These are phyloP conservation scores for Polygonum aviculare DNA, from an alignment of 148 eudicot species.

Conservation along the genomic window DNA sequence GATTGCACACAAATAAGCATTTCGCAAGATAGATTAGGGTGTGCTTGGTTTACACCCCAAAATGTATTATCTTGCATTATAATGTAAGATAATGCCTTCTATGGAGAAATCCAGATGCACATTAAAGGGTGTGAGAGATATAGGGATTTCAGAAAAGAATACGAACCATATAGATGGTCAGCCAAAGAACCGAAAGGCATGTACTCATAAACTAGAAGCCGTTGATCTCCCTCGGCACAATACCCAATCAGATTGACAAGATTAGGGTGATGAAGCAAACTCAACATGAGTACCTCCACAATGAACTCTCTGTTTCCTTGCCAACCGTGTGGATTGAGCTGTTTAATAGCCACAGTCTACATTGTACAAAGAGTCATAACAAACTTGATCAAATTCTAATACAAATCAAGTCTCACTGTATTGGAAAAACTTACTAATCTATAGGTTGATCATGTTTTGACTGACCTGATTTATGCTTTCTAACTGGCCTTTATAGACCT, in stretches of 20 bases:
- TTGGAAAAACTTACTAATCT: neutral
- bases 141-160: neutral
- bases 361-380: neutral
- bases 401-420: neutral
- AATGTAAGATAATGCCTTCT: too few species aligned
- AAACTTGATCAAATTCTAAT: neutral
- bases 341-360: slow-evolving; percentile 21
- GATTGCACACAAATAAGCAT: neutral
- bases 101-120: too few species aligned
- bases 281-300: slow-evolving; percentile 18
- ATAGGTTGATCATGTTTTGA: neutral
- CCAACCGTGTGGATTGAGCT: slow-evolving; percentile 16
- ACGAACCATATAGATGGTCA: slow-evolving; percentile 18
- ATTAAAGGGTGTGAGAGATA: neutral
- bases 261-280: slow-evolving; percentile 18
- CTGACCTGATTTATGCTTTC: slow-evolving; percentile 17
- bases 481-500: slow-evolving; percentile 17
- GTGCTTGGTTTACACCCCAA: neutral
- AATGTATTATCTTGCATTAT: too few species aligned
- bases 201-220: slow-evolving; percentile 19
- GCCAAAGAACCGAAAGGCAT: slow-evolving; percentile 20
- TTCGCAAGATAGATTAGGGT: neutral
- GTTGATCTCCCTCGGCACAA: slow-evolving; percentile 18
- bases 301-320: slow-evolving; percentile 21
- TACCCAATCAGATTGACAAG: slow-evolving; percentile 20